Evolutionary conservation across 148 eudicot species (phyloP).

Genomic region (Agrostemma githago): DNA sequence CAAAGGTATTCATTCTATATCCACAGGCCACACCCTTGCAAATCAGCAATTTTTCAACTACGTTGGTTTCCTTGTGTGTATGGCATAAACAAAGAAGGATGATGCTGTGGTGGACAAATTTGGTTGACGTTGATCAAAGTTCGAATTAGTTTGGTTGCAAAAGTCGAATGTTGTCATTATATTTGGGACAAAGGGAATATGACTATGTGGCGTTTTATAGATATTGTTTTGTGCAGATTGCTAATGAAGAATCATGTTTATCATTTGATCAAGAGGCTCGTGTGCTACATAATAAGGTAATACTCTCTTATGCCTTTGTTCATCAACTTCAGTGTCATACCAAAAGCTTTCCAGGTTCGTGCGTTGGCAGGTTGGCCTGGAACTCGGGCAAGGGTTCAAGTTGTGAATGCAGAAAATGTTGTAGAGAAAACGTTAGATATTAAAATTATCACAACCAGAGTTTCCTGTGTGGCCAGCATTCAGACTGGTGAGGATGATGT

Average conservation of each 20-base stretch:
- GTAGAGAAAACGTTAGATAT: slow-evolving; percentile 46
- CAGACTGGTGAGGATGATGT: slow-evolving; percentile 37
- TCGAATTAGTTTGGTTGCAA: background rate
- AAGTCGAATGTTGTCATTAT: background rate
- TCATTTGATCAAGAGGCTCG: slow-evolving; percentile 79
- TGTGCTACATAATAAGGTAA: slow-evolving; percentile 86
- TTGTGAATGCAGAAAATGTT: slow-evolving; percentile 34
- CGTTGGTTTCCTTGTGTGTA: background rate
- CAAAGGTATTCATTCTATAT: slow-evolving; percentile 50
- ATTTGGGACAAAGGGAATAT: background rate
- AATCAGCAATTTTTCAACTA: background rate
- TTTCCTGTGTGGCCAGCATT: slow-evolving; percentile 25
- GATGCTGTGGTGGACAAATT: background rate
- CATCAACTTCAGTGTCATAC: slow-evolving; percentile 27
- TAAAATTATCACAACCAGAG: slow-evolving; percentile 75
- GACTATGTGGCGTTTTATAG: background rate
- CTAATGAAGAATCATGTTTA: slow-evolving; percentile 80
- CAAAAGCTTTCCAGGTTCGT: slow-evolving; percentile 76
- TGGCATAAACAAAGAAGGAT: background rate
- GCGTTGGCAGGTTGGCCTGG: slow-evolving; percentile 99
- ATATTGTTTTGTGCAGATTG: slow-evolving; percentile 47
- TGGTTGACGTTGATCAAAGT: background rate
- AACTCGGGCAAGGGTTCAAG: slow-evolving; percentile 70
- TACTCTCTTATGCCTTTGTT: slow-evolving; percentile 12
- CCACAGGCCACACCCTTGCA: background rate